These are phyloP conservation scores for Dictyophora rubrovolvata DNA, from an alignment of 768 basidiomycete genomes.

Conservation along the genomic window DNA sequence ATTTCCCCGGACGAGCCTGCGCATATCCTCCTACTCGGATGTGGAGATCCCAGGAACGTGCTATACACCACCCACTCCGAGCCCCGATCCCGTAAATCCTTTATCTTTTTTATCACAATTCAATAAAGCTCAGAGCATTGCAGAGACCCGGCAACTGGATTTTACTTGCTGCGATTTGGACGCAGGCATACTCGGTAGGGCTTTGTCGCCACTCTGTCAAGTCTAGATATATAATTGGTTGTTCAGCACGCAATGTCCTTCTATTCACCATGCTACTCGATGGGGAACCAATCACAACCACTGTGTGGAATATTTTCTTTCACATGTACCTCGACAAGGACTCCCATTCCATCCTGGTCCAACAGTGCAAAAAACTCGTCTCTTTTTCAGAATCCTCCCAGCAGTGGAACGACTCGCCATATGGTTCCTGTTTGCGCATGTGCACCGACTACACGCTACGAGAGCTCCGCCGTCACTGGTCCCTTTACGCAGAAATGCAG, in stretches of 20 bases:
- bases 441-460: conserved; percentile 28
- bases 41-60: conserved; percentile 47
- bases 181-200: conserved; percentile 34
- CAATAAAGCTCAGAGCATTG: background rate
- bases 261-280: conserved; percentile 35
- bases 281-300: conserved; percentile 11
- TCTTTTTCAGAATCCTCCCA: conserved; percentile 22
- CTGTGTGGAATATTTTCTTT: conserved; percentile 39
- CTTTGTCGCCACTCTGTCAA: background rate
- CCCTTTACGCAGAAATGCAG: conserved; percentile 11
- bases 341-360: conserved; percentile 23
- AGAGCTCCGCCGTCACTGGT: conserved; percentile 33
- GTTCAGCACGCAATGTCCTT: conserved; percentile 37
- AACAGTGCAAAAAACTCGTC: conserved; percentile 31
- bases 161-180: conserved; percentile 45
- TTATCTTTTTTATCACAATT: conserved; percentile 8
- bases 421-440: conserved; percentile 28
- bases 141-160: conserved; percentile 28
- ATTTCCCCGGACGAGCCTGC: conserved; percentile 38
- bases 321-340: conserved; percentile 35
- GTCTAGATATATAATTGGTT: background rate
- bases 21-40: conserved; percentile 42
- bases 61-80: conserved; percentile 36
- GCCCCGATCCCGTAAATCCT: no score
- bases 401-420: conserved; percentile 31